Evolutionary conservation across 192 early-diverging fungal genomes (phyloP).

Genomic region (Backusella tarrabulga): DNA sequence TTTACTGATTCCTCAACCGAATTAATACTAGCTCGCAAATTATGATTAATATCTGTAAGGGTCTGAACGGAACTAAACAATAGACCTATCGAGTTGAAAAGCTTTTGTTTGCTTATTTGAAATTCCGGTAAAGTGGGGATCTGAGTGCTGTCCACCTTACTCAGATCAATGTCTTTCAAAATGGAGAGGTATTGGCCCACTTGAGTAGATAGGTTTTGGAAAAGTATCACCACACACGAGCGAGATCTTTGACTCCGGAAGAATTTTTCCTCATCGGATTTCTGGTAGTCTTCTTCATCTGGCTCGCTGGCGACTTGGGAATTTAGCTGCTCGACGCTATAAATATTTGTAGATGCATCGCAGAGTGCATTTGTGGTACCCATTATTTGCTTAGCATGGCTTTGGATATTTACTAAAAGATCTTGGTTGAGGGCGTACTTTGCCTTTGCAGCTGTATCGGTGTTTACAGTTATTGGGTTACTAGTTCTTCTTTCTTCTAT

Average conservation of each 20-base stretch:
- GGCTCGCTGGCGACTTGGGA: neutral
- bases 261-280: neutral
- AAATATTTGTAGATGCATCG: slow-evolving; percentile 16
- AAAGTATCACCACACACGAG: slow-evolving; percentile 16
- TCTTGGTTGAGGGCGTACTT: slow-evolving; percentile 32
- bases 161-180: slow-evolving; percentile 24
- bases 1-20: slow-evolving; percentile 14
- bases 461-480: neutral
- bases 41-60: slow-evolving; percentile 13
- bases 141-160: slow-evolving; percentile 5
- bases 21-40: slow-evolving; percentile 1
- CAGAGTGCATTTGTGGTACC: slow-evolving; percentile 29
- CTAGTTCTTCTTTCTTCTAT: neutral
- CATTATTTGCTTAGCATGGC: slow-evolving; percentile 28
- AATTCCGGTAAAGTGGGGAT: slow-evolving; percentile 18
- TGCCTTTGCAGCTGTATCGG: neutral
- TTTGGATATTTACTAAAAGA: slow-evolving; percentile 24
- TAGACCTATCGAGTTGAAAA: slow-evolving; percentile 30
- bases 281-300: neutral
- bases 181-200: slow-evolving; percentile 27
- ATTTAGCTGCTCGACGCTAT: neutral
- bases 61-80: slow-evolving; percentile 30
- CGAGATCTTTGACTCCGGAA: neutral
- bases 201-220: slow-evolving; percentile 23
- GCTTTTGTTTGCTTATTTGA: slow-evolving; percentile 30